Base-by-base conservation (phyloP, 148 eudicot species). In the Amaranthus cruentus region DNA sequence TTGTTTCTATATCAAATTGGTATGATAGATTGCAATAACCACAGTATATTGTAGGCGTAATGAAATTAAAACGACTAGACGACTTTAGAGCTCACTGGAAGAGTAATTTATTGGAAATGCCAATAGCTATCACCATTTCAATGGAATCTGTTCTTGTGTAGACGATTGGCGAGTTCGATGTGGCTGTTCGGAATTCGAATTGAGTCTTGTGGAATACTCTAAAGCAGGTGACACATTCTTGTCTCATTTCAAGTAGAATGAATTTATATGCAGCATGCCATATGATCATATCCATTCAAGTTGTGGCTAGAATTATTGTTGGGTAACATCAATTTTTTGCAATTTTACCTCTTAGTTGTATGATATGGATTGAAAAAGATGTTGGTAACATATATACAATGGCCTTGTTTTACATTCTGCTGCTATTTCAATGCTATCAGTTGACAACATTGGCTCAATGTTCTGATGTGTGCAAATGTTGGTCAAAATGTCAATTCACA, bases 81-180 rank as follows among this genome's bases (percentile, higher is more conserved):
- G 38, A 28, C 38, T 28, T 28, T 28, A 28, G 38, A 28, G 38
- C 38, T 28, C 38, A 28, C 38, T 28, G 38, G 38, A 28, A 28
- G 38, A 28, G 38, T 28, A 28, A 28, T 62, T 43, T 4, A 62
- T 6, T 18, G 18, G 18, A 18, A 18, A 18, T 18, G 18, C 18
- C 18, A 18, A 18, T 18, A 18, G 18, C 43, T 21, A 5, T 38
- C 66, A 5, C 10, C 66, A 62, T 62, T 18, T 62, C 44, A 9
- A 18, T 62, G 66, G 46, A 15, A 62, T 18, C 6, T 8, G 9
- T 5, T 62, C 21, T 21, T 38, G 4, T n/a, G 66, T 11, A 43
- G 64, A 47, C 54, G n/a, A 56, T 47, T 71, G 69, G 69, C 49
- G 49, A 66, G 44, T n/a, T 48, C 49, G 54, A 66, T 66, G 42